These are phyloP conservation scores for Xylariales sp. DNA, from an alignment of 2,329 filamentous ascomycete genomes.

Conservation along the genomic window DNA sequence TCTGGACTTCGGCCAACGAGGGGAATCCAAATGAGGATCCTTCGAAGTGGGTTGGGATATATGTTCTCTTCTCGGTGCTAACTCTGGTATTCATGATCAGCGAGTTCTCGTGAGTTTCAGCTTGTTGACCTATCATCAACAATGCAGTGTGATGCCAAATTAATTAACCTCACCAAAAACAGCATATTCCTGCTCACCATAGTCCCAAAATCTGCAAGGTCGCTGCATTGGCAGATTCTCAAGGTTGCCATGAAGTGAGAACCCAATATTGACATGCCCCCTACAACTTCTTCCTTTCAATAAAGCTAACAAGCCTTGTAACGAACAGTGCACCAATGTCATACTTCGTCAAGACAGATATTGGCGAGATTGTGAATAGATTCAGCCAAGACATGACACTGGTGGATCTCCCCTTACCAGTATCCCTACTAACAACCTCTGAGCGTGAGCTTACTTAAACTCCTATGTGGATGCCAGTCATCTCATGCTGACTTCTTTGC, in stretches of 20 bases:
- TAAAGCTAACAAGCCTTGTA: not conserved
- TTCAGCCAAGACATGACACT: slow-evolving; percentile 8
- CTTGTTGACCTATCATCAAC: no score
- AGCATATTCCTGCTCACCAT: slow-evolving; percentile 3
- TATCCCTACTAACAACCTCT: slow-evolving; percentile 2
- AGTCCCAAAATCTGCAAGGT: slow-evolving; percentile 1
- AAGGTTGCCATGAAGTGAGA: slow-evolving; percentile 3
- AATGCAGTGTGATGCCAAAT: not conserved
- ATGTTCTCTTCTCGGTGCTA: slow-evolving; percentile 3
- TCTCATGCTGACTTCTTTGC: not conserved
- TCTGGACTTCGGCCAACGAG: slow-evolving; percentile 4
- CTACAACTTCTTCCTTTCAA: not conserved
- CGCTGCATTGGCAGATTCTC: slow-evolving; percentile 2
- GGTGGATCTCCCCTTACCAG: slow-evolving; percentile 2
- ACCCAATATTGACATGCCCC: not conserved
- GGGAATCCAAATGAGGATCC: slow-evolving; percentile 2
- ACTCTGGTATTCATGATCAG: slow-evolving; percentile 1
- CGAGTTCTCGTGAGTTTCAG: slow-evolving; percentile 3
- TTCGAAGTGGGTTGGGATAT: slow-evolving; percentile 4
- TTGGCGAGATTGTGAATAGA: slow-evolving; percentile 2
- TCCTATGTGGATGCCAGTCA: not conserved
- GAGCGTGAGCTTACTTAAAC: not conserved
- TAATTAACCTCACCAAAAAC: not conserved
- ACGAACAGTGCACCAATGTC: slow-evolving; percentile 3
- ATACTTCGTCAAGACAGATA: slow-evolving; percentile 5